Conservation (phyloP, 2,329 filamentous ascomycete species). For the Zymoseptoria crescenta region DNA sequence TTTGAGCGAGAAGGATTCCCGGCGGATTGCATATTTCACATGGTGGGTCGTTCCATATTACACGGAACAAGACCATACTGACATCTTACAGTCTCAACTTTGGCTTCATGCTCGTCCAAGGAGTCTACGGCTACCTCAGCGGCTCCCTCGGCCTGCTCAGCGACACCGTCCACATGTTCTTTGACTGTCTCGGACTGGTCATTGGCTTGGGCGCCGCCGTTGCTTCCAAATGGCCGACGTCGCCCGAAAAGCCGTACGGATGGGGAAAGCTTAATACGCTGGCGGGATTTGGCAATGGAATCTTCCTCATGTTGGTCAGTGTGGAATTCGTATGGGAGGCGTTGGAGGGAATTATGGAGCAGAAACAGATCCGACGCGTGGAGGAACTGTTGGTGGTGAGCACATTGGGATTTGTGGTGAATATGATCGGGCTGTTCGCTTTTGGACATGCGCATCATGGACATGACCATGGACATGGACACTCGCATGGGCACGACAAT, state of each 20-base stretch:
- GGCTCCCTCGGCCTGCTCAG: constrained; percentile 92
- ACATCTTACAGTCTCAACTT: constrained; percentile 69
- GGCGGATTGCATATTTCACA: constrained; percentile 97
- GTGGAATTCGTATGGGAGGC: constrained; percentile 95
- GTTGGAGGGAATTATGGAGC: constrained; percentile 76
- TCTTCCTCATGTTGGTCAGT: constrained; percentile 91
- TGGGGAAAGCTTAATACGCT: constrained; percentile 96
- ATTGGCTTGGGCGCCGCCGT: constrained; percentile 88
- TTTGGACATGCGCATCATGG: constrained; percentile 55
- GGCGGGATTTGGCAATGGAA: constrained; percentile 91
- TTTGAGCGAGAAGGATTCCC: constrained; percentile 81
- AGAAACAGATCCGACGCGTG: constrained; percentile 73
- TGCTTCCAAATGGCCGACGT: constrained; percentile 94
- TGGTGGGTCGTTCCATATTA: constrained; percentile 47
- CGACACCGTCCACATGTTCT: constrained; percentile 99
- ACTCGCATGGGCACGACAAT: constrained; percentile 37
- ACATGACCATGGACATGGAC: constrained; percentile 44
- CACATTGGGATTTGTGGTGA: constrained; percentile 76
- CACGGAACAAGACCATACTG: constrained; percentile 7
- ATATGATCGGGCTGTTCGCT: constrained; percentile 82
- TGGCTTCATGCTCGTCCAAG: constrained; percentile 87
- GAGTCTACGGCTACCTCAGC: constrained; percentile 87
- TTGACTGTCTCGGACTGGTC: constrained; percentile 86
- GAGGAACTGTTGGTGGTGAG: constrained; percentile 85
- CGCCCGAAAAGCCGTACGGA: constrained; percentile 81